phyloP scores from a whole-genome alignment of 2,329 filamentous ascomycete species.

The Pseudogymnoascus sp. region DNA sequence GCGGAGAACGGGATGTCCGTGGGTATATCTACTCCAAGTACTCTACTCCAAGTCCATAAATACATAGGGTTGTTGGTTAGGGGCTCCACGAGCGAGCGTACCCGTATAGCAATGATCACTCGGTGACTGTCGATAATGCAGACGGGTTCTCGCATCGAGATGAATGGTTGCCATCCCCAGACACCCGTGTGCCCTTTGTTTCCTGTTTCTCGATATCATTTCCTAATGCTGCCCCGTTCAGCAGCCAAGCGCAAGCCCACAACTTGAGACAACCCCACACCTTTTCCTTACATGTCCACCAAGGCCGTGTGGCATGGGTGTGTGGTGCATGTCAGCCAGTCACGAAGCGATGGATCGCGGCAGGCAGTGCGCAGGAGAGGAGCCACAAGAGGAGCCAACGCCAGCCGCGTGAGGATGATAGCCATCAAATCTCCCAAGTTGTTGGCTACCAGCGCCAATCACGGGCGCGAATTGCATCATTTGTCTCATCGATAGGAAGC shows the following conservation, averaged over 20 bases:
- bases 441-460: background rate
- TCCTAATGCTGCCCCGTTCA: background rate
- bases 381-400: background rate
- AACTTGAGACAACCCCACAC: conserved; percentile 3
- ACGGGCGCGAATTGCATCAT: background rate
- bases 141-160: background rate
- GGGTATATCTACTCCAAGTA: background rate
- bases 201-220: conserved; percentile 2
- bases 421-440: conserved; percentile 1
- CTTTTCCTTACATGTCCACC: background rate
- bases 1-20: background rate
- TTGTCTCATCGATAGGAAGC: background rate
- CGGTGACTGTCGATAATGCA: background rate
- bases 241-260: conserved; percentile 1
- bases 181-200: background rate
- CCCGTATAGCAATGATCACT: background rate
- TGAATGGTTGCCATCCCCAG: background rate
- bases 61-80: background rate
- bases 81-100: background rate
- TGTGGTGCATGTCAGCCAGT: background rate
- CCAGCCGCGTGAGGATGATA: background rate
- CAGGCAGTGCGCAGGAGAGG: background rate
- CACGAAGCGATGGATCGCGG: background rate
- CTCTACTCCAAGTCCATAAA: background rate
- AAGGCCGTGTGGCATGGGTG: conserved; percentile 3